Evolutionary conservation across 371 early-diverging fungal genomes (phyloP).

Genomic region (Dinochytrium kinnereticum): DNA sequence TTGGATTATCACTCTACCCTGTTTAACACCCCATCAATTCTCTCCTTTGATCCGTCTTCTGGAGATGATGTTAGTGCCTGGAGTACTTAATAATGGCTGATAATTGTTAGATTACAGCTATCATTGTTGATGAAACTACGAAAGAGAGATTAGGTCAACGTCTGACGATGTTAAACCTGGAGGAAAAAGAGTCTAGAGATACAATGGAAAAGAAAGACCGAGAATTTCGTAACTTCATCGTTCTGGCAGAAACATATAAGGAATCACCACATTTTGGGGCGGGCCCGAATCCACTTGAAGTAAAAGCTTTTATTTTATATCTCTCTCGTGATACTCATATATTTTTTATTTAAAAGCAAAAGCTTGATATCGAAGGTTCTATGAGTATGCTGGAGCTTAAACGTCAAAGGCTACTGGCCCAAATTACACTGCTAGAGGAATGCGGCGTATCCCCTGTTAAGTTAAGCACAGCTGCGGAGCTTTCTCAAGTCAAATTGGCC

Average conservation of each 20-base stretch:
- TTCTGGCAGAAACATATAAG: constrained; percentile 41
- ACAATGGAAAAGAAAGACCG: constrained; percentile 37
- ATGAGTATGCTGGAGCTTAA: constrained; percentile 39
- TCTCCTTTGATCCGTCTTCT: constrained; percentile 37
- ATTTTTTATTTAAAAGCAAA: constrained; percentile 45
- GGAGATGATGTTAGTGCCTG: constrained; percentile 37
- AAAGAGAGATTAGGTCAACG: constrained; percentile 47
- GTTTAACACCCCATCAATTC: constrained; percentile 36
- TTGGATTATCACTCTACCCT: constrained; percentile 33
- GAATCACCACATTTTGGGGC: constrained; percentile 48
- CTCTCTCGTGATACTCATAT: too few relatives aligned
- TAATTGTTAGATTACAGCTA: background rate
- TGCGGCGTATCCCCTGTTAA: background rate
- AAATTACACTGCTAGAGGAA: constrained; percentile 38
- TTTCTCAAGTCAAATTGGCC: background rate
- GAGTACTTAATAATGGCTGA: background rate
- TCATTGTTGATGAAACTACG: constrained; percentile 50
- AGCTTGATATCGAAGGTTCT: constrained; percentile 46
- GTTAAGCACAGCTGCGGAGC: background rate
- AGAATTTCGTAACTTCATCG: constrained; percentile 38
- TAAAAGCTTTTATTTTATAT: constrained; percentile 26
- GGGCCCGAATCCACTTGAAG: constrained; percentile 40
- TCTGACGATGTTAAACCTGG: constrained; percentile 34
- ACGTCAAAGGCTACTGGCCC: constrained; percentile 26
- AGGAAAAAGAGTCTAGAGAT: constrained; percentile 31